phyloP scores from a whole-genome alignment of 139 green algal species.

The Chlamydomonas incerta region DNA sequence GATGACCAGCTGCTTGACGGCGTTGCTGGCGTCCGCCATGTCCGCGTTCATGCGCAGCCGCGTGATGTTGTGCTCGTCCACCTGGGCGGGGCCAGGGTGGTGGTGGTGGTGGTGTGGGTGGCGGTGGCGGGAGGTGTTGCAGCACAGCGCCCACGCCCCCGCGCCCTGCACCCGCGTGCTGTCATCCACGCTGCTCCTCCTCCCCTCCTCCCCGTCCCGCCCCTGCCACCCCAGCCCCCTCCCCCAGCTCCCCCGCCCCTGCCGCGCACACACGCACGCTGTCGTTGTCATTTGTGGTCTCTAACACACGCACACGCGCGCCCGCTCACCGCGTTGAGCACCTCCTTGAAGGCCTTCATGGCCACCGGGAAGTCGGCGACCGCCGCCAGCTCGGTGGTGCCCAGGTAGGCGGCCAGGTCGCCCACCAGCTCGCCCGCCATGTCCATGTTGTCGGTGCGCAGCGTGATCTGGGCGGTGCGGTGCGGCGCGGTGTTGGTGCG shows the following conservation, averaged over 20 bases:
- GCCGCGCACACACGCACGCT: too few relatives aligned
- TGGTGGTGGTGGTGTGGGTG: background rate
- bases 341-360: conserved; percentile 67
- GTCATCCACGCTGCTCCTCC: too few relatives aligned
- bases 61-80: conserved; percentile 74
- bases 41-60: conserved; percentile 71
- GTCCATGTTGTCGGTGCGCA: conserved; percentile 77
- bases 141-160: too few relatives aligned
- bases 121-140: too few relatives aligned
- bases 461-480: conserved; percentile 49
- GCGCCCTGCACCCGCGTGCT: too few relatives aligned
- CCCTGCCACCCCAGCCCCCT: too few relatives aligned
- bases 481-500: background rate
- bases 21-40: conserved; percentile 68
- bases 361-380: conserved; percentile 67
- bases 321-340: conserved; percentile 60
- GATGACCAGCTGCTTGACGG: conserved; percentile 72
- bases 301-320: too few relatives aligned
- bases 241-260: too few relatives aligned
- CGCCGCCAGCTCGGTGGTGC: conserved; percentile 63
- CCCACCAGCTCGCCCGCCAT: conserved; percentile 77
- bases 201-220: too few relatives aligned
- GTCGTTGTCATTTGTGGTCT: too few relatives aligned
- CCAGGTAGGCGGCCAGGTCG: conserved; percentile 68
- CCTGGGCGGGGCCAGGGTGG: conserved; percentile 20